These are phyloP conservation scores for Teratosphaeria gauchensis DNA, from an alignment of 2,329 filamentous ascomycete species.

Conservation along the genomic window DNA sequence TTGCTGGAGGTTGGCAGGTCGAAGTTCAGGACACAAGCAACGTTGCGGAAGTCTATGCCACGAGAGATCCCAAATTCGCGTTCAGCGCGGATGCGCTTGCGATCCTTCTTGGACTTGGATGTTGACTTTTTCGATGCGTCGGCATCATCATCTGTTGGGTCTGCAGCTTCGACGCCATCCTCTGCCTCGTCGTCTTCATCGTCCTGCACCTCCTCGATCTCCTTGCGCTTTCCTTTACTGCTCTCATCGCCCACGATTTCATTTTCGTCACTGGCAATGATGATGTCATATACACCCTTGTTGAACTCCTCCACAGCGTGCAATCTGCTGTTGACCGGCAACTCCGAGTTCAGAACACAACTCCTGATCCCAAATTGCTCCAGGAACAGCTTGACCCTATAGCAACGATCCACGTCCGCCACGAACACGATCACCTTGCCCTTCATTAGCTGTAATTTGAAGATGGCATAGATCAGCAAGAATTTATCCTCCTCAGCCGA, in stretches of 20 bases:
- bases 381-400: slow-evolving; percentile 85
- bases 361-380: slow-evolving; percentile 95
- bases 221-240: slow-evolving; percentile 19
- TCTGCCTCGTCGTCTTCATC: slow-evolving; percentile 22
- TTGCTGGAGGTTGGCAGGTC: slow-evolving; percentile 81
- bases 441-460: slow-evolving; percentile 87
- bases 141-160: slow-evolving; percentile 26
- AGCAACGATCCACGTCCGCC: slow-evolving; percentile 77
- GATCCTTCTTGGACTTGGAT: slow-evolving; percentile 49
- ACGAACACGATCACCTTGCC: slow-evolving; percentile 85
- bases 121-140: slow-evolving; percentile 20
- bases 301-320: slow-evolving; percentile 98
- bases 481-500: slow-evolving; percentile 98
- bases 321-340: slow-evolving; percentile 84
- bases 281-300: slow-evolving; percentile 91
- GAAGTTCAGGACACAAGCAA: slow-evolving; percentile 92
- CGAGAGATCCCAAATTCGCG: slow-evolving; percentile 92
- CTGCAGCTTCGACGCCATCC: slow-evolving; percentile 8
- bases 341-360: slow-evolving; percentile 85
- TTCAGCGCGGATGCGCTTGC: slow-evolving; percentile 49
- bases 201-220: slow-evolving; percentile 19
- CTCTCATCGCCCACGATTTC: slow-evolving; percentile 66
- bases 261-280: slow-evolving; percentile 89
- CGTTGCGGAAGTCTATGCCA: slow-evolving; percentile 94
- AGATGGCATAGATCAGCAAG: slow-evolving; percentile 81